Evolutionary conservation across 495 filamentous ascomycete genomes (phyloP), one percentile per base, ranked within the genome.

Genomic region (Mytilinidion resinicola): DNA sequence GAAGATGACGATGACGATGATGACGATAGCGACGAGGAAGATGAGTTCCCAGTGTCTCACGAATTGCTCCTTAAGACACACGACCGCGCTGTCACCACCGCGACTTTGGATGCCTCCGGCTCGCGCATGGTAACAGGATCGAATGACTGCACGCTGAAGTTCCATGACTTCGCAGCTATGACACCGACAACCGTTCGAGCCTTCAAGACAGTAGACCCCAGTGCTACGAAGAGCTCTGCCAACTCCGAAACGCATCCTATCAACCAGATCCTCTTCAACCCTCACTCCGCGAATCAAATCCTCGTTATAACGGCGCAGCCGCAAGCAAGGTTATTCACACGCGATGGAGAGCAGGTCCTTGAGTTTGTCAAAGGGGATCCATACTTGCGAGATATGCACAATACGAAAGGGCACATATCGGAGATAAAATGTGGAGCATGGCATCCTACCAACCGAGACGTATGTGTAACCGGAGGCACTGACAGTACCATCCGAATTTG

Each of bases 351-450:
- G 39, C 78, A 85, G 9, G 55, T 91, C 11, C 84, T 85, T 1
- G 90, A 96, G 70, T 96, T 95, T 61, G 84, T 87, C 53, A 98
- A 98, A 73, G 93, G 93, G 19, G 93, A 98, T 67, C 96, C 96
- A 92, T 98, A 98, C 68, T 73, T 98, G 55, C 81, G 93, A 39
- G 95, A 98, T 67, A 89, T 96, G 82, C 80, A 96, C 69, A 89
- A 96, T 68, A 98, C 93, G 0, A 97, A 96, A 67, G 93, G 93
- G 0, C 93, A 98, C 68, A 82, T 96, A 39, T 88, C 91, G 1
- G 93, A 95, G 72, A 84, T 95, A 33, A 88, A 88, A 21, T 85
- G 84, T 19, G 93, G 89, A 3, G 84, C 83, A 38, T 98, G 93
- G 93, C 86, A 87, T 72, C 93, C 93, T 3, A 85, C 83, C 1